A percentile compares a stretch with the other conserved stretches of the same genome.
Evolutionary conservation across 345 rosid genomes (phyloP).

Genomic region (Syzygium oleosum): DNA sequence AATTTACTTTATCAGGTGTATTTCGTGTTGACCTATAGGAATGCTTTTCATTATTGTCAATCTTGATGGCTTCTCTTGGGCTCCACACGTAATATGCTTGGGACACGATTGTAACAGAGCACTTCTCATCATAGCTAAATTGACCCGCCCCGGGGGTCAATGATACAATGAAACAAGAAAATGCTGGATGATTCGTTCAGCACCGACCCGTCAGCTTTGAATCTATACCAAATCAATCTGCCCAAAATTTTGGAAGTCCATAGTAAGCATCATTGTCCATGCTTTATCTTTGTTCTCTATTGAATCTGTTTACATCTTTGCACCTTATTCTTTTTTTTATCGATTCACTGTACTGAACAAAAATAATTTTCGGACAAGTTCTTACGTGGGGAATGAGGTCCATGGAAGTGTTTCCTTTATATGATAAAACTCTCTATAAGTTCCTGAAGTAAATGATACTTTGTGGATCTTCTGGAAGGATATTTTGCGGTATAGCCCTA

Average conservation of each 20-base stretch:
- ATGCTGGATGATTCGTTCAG: not conserved
- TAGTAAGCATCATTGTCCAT: not conserved
- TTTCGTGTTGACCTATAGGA: not conserved
- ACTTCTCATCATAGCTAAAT: not conserved
- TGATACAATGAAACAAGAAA: not conserved
- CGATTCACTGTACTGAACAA: not conserved
- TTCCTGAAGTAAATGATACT: not conserved
- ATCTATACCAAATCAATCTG: no score
- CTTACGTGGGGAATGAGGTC: not conserved
- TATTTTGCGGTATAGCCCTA: not conserved
- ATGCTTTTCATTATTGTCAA: not conserved
- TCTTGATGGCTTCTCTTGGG: not conserved
- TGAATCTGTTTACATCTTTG: not conserved
- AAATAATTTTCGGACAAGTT: not conserved
- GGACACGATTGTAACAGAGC: not conserved
- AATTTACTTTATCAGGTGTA: not conserved
- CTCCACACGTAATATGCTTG: not conserved
- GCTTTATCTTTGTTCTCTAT: not conserved
- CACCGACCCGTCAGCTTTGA: not conserved
- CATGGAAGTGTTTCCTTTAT: not conserved
- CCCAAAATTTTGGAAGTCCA: no score
- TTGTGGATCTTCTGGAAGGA: not conserved
- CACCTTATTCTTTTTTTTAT: not conserved
- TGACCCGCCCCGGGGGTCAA: not conserved
- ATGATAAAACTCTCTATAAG: not conserved